phyloP scores from a whole-genome alignment of 345 rosid genomes.

The Citrus trifoliata region DNA sequence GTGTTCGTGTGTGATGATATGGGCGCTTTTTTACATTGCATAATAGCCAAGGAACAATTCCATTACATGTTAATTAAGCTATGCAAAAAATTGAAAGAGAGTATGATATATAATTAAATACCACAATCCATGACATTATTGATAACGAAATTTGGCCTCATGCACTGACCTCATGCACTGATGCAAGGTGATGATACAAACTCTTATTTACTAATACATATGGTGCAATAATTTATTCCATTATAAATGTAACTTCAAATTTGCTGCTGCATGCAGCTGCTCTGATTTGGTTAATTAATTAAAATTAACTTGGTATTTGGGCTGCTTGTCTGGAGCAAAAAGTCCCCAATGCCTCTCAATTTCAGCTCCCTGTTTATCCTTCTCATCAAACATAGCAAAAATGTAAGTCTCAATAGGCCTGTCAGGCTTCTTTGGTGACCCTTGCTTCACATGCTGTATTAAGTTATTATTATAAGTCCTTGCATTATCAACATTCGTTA shows the following conservation, averaged over 20 bases:
- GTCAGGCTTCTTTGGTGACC: slow-evolving; percentile 45
- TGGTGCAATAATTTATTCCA: not conserved
- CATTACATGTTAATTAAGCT: too few relatives aligned
- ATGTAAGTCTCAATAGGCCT: slow-evolving; percentile 56
- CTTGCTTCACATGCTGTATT: slow-evolving; percentile 44
- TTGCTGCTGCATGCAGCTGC: not conserved
- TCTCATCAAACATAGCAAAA: slow-evolving; percentile 64
- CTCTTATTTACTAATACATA: not conserved
- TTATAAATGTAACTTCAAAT: not conserved
- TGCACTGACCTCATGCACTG: not conserved
- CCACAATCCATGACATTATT: not conserved
- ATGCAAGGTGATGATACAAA: not conserved
- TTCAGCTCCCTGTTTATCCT: slow-evolving; percentile 32
- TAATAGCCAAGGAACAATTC: too few relatives aligned
- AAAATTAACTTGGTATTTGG: slow-evolving; percentile 49
- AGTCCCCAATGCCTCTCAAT: slow-evolving; percentile 55
- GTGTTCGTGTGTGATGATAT: too few relatives aligned
- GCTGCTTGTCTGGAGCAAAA: slow-evolving; percentile 41
- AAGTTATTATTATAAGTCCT: slow-evolving; percentile 48
- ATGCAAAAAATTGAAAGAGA: not conserved
- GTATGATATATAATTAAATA: not conserved
- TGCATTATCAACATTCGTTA: slow-evolving; percentile 42
- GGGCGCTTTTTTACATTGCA: too few relatives aligned
- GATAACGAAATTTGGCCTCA: not conserved
- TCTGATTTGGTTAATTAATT: slow-evolving; percentile 8